These are phyloP conservation scores for Tricholoma flavovirens DNA, from an alignment of 768 basidiomycete genomes.

Conservation along the genomic window DNA sequence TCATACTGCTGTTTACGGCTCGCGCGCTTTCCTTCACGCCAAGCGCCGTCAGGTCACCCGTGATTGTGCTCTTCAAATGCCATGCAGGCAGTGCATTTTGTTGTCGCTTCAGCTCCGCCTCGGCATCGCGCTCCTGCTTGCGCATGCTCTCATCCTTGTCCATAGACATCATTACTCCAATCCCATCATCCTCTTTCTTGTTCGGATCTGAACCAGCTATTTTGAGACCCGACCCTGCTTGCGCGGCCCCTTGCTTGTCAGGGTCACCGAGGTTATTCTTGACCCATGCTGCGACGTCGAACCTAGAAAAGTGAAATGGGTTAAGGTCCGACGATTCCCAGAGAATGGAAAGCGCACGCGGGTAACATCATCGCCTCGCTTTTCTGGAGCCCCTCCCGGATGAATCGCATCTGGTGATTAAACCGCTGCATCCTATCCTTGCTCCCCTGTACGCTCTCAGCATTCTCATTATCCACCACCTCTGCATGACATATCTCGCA, in stretches of 20 bases:
- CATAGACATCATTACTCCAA: constrained; percentile 82
- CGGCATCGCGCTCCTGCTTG: constrained; percentile 66
- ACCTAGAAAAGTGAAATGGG: constrained; percentile 34
- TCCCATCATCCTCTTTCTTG: constrained; percentile 62
- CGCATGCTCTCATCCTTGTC: constrained; percentile 83
- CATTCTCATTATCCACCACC: constrained; percentile 87
- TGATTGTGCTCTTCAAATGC: constrained; percentile 95
- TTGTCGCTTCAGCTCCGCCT: constrained; percentile 78
- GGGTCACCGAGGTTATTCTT: constrained; percentile 63
- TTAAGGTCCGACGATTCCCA: neutral
- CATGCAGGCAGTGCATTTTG: constrained; percentile 92
- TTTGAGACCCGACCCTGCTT: constrained; percentile 55
- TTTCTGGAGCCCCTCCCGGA: constrained; percentile 82
- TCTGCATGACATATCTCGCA: constrained; percentile 89
- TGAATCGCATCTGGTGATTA: constrained; percentile 83
- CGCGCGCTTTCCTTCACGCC: constrained; percentile 72
- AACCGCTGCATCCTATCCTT: constrained; percentile 96
- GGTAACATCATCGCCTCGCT: constrained; percentile 86
- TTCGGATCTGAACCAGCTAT: constrained; percentile 66
- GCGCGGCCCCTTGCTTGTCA: constrained; percentile 51
- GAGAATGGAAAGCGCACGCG: constrained; percentile 44
- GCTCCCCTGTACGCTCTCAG: constrained; percentile 75
- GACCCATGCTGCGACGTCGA: constrained; percentile 82
- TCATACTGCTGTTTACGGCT: constrained; percentile 26
- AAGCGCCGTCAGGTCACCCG: constrained; percentile 84